Base-by-base conservation (phyloP, 306 rosid species). In the Cicer chorassanicum region DNA sequence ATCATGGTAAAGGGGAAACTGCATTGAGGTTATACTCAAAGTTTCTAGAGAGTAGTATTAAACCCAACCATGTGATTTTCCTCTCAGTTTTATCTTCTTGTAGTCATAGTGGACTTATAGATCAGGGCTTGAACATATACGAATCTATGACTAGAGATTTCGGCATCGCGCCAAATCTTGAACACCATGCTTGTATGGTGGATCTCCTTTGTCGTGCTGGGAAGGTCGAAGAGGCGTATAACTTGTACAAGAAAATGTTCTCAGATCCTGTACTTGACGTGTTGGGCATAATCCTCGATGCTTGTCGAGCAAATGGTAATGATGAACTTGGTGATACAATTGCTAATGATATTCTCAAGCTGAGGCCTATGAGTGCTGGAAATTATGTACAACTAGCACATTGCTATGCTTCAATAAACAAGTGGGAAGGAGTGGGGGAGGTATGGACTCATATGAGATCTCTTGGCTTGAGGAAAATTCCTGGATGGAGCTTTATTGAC, bases 401-500 rank as follows among this genome's bases (percentile, higher is more conserved):
- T 18, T 82, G 87, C 80, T 91, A 78, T 77, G 90, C 97, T 54
- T 82, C 89, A 41, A 80, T 70, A 87, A 84, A 91, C 82, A 88
- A 82, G 71, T 91, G 97, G 97, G 91, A 85, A 51, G 86, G 87
- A 57, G 89, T 87, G 44, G 88, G 89, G 16, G 89, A 89, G 84
- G 80, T 83, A 65, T 89, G 89, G 95, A 71, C 78, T 75, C 86
- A 86, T 80, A 91, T 91, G 95, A 89, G 86, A 77, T 86, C 86
- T 80, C 88, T 87, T 15, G 97, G 95, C 60, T 74, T 89, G 88
- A 86, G 80, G 61, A 91, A 91, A 76, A 70, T 87, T 48, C 97
- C 97, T 41, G 97, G 95, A 2, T 91, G 95, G 97, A 91, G 97
- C 80, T 89, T 74, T 72, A 76, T 86, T 44, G 89, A 87, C 76